Evolutionary conservation across 257 asterid species (phyloP).

Genomic region (Cordia subcordata): DNA sequence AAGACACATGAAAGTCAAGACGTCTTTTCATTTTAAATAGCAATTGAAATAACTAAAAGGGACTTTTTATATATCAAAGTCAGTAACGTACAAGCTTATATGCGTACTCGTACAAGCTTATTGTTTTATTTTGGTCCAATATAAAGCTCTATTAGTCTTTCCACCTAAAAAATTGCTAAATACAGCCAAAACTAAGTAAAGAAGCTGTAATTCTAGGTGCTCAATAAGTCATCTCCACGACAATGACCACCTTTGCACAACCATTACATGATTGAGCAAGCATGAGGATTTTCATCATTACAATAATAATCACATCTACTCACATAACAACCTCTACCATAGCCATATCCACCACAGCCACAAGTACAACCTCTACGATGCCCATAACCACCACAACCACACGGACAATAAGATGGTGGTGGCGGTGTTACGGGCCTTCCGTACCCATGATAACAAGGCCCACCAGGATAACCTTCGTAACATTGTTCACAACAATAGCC

Average conservation of each 20-base stretch:
- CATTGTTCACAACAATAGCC: constrained; percentile 35
- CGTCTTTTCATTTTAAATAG: no score
- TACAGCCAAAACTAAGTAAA: not conserved
- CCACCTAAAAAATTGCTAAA: no score
- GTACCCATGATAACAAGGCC: constrained; percentile 49
- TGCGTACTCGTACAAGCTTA: no score
- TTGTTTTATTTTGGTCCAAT: no score
- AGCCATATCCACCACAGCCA: constrained; percentile 24
- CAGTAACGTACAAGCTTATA: no score
- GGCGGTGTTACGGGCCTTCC: constrained; percentile 44
- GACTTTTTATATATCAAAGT: no score
- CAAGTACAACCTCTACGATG: not conserved
- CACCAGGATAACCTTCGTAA: constrained; percentile 31
- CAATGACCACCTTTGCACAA: not conserved
- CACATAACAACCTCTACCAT: constrained; percentile 12
- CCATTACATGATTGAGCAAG: constrained; percentile 51
- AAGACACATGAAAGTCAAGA: no score
- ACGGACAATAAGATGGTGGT: constrained; percentile 18
- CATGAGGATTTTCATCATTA: constrained; percentile 49
- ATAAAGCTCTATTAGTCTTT: no score
- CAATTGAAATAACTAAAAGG: no score
- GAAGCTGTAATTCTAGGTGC: not conserved
- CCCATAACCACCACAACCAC: constrained; percentile 17
- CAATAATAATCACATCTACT: constrained; percentile 36
- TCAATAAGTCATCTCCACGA: not conserved